Conservation (phyloP, 441 rosid species). For the Corymbia citriodora region DNA sequence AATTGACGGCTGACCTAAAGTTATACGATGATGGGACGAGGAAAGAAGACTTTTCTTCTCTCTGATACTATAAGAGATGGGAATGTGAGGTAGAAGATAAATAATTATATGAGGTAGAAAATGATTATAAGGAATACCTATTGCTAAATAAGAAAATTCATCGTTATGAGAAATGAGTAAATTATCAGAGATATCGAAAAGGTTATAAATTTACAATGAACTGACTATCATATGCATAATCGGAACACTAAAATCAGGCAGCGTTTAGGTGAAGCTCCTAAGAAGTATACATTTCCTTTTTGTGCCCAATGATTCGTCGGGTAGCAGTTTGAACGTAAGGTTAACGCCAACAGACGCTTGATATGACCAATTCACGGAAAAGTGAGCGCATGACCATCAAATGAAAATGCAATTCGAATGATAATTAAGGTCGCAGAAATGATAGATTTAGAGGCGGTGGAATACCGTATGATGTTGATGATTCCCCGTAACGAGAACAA, state of each 20-base stretch:
- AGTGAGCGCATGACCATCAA: neutral
- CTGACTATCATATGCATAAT: neutral
- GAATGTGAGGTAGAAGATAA: neutral
- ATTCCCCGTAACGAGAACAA: neutral
- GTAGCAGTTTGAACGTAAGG: neutral
- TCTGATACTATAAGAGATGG: neutral
- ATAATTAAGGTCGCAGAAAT: neutral
- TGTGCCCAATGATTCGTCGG: neutral
- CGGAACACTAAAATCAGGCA: neutral
- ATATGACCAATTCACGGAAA: neutral
- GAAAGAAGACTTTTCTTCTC: neutral
- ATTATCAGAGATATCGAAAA: neutral
- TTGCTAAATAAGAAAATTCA: neutral
- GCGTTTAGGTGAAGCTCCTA: neutral
- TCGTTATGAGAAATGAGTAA: neutral
- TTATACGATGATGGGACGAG: neutral
- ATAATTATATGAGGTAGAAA: neutral
- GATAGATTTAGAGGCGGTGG: neutral
- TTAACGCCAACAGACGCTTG: neutral
- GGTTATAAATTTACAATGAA: neutral
- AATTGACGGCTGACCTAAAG: neutral
- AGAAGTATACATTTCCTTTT: neutral
- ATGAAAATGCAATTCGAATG: neutral
- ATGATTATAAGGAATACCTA: neutral
- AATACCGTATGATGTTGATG: neutral